Percentiles rank a stretch among this genome's conserved stretches.
Evolutionary conservation across 2,329 filamentous ascomycete genomes (phyloP).

Genomic region (Thermoascus crustaceus): DNA sequence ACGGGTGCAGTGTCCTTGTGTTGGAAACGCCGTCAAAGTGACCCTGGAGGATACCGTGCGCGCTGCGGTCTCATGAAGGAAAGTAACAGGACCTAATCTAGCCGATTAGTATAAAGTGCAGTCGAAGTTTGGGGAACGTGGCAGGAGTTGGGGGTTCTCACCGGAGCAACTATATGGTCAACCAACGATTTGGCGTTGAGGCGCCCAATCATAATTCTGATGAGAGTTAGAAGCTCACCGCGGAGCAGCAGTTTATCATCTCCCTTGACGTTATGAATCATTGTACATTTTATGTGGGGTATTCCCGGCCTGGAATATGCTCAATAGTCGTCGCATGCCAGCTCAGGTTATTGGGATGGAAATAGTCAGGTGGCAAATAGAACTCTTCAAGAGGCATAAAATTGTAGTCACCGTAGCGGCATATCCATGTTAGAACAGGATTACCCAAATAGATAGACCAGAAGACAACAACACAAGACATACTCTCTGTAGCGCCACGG

Average conservation of each 20-base stretch:
- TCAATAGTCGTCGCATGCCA: background rate
- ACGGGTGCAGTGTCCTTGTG: background rate
- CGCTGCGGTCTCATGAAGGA: background rate
- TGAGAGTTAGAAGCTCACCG: background rate
- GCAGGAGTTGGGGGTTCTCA: background rate
- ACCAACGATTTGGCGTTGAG: background rate
- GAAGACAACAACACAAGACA: background rate
- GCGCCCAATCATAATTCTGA: background rate
- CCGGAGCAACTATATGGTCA: background rate
- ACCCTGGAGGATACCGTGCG: background rate
- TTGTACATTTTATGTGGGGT: background rate
- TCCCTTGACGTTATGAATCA: background rate
- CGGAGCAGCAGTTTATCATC: background rate
- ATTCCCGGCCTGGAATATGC: background rate
- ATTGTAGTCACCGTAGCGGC: background rate
- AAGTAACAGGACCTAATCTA: background rate
- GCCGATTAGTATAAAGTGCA: background rate
- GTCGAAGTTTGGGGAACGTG: too few species aligned
- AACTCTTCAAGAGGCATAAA: background rate
- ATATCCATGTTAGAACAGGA: background rate
- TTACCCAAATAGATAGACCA: background rate
- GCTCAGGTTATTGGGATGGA: background rate
- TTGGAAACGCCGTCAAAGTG: background rate
- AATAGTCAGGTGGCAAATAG: background rate
- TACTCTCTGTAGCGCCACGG: background rate